phyloP scores from a whole-genome alignment of 306 rosid species.

The Fagus crenata region DNA sequence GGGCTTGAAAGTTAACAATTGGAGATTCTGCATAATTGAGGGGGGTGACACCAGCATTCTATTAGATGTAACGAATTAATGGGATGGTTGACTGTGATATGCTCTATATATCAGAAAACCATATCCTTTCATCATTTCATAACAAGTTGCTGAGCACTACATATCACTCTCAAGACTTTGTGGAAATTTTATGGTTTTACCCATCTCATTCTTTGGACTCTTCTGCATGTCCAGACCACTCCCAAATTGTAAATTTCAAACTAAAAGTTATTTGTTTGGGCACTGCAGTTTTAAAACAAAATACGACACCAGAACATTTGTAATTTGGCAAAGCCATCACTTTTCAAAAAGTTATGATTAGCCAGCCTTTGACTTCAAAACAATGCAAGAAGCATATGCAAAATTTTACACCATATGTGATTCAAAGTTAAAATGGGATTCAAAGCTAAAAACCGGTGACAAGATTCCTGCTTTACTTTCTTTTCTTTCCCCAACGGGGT shows the following conservation, averaged over 20 bases:
- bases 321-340: not conserved
- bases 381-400: not conserved
- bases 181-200: not conserved
- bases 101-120: not conserved
- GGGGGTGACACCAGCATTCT: not conserved
- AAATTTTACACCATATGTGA: not conserved
- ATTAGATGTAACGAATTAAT: not conserved
- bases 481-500: too few relatives aligned
- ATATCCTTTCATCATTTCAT: conserved; percentile 1
- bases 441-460: not conserved
- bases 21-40: not conserved
- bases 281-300: not conserved
- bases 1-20: not conserved
- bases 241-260: not conserved
- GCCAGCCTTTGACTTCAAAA: not conserved
- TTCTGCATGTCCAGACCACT: not conserved
- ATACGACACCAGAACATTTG: conserved; percentile 1
- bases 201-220: not conserved
- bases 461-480: too few relatives aligned
- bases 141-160: not conserved
- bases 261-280: not conserved
- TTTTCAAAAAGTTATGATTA: not conserved
- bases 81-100: not conserved
- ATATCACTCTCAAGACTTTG: not conserved
- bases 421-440: not conserved